Conservation (phyloP, 805 yeast species). For the Lipomyces kockii region DNA sequence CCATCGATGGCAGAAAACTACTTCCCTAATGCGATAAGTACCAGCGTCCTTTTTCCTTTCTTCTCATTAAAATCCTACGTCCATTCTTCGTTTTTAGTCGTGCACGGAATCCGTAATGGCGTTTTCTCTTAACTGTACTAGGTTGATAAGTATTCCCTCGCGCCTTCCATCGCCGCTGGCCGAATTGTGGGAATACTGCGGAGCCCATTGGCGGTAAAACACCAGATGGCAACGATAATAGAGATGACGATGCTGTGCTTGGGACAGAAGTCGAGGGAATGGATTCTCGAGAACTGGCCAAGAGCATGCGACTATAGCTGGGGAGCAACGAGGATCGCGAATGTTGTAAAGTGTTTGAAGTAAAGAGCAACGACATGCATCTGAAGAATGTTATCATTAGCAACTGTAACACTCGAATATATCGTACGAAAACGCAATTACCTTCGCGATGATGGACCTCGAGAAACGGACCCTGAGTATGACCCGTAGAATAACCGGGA, state of each 20-base stretch:
- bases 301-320: conserved; percentile 7
- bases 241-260: neutral
- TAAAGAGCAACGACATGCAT: conserved; percentile 7
- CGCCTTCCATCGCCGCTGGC: conserved; percentile 75
- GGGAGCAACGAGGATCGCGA: conserved; percentile 17
- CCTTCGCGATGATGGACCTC: neutral
- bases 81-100: conserved; percentile 77
- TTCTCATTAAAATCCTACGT: conserved; percentile 72
- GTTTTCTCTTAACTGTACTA: conserved; percentile 84
- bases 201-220: conserved; percentile 2
- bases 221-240: neutral
- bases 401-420: neutral
- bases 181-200: conserved; percentile 38
- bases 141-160: conserved; percentile 97
- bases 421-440: neutral
- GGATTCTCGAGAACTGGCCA: neutral
- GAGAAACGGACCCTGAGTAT: neutral
- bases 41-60: conserved; percentile 93
- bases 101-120: conserved; percentile 86
- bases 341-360: conserved; percentile 6
- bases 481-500: neutral
- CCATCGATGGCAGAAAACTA: neutral
- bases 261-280: neutral
- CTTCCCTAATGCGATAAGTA: conserved; percentile 69
- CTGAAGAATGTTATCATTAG: conserved; percentile 3